Percentiles rank a stretch among this genome's conserved stretches.
Evolutionary conservation across 129 eudicot species (phyloP).

Genomic region (Smallanthus sonchifolius): DNA sequence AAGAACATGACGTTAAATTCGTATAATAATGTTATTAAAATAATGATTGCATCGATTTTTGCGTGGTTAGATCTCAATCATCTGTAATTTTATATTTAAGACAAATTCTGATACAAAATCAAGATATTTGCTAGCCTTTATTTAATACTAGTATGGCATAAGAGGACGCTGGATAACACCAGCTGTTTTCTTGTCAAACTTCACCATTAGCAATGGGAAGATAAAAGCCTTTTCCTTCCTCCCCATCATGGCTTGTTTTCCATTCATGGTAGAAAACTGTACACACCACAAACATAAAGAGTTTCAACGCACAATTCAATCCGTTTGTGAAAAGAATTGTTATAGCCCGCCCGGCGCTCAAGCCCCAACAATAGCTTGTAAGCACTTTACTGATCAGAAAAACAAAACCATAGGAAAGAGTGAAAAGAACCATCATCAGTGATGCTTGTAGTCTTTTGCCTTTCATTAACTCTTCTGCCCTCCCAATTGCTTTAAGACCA

Average conservation of each 20-base stretch:
- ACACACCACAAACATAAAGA: conserved; percentile 34
- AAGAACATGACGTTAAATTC: no score
- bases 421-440: conserved; percentile 15
- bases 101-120: no score
- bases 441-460: conserved; percentile 15
- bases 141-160: no score
- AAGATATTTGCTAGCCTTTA: no score
- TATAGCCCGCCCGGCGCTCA: background rate
- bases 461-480: conserved; percentile 19
- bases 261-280: conserved; percentile 30
- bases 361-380: background rate
- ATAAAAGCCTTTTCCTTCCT: conserved; percentile 6
- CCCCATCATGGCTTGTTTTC: conserved; percentile 7
- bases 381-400: background rate
- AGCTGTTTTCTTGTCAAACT: background rate
- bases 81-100: no score
- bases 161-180: no score
- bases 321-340: conserved; percentile 3
- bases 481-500: conserved; percentile 22
- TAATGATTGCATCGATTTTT: no score
- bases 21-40: no score
- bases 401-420: conserved; percentile 1
- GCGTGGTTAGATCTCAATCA: no score
- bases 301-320: conserved; percentile 7
- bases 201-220: conserved; percentile 18